Percentiles rank a stretch among this genome's conserved stretches.
phyloP scores from a whole-genome alignment of 1,284 basidiomycete species.

The Cryptococcus jaspeensis region DNA sequence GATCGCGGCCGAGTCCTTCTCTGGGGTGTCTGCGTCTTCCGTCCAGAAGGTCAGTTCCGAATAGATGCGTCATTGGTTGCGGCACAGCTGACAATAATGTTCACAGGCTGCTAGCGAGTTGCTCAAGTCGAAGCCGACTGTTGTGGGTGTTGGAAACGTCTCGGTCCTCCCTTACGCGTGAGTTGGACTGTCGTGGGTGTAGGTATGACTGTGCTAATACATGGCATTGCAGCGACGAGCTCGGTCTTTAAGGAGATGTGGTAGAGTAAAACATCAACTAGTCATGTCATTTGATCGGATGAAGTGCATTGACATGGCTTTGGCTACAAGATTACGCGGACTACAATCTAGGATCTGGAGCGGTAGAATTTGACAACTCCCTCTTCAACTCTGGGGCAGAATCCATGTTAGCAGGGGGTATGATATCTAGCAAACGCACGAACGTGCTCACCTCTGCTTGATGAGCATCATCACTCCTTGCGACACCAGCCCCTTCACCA shows the following conservation, averaged over 20 bases:
- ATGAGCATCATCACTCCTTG: constrained; percentile 51
- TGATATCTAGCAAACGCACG: background rate
- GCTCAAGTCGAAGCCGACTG: constrained; percentile 69
- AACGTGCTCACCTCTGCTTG: constrained; percentile 44
- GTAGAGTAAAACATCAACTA: constrained; percentile 3
- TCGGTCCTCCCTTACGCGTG: constrained; percentile 69
- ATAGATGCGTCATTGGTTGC: background rate
- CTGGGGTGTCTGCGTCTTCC: constrained; percentile 53
- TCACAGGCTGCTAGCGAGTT: constrained; percentile 41
- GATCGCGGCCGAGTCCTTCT: constrained; percentile 18
- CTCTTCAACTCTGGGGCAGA: constrained; percentile 30
- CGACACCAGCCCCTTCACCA: constrained; percentile 70
- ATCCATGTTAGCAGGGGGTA: no score
- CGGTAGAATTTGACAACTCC: constrained; percentile 18
- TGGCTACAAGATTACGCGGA: constrained; percentile 2
- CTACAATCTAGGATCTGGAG: constrained; percentile 6
- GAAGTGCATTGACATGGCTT: constrained; percentile 3
- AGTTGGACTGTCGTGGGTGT: constrained; percentile 19
- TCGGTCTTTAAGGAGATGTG: constrained; percentile 63
- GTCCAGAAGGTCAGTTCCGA: constrained; percentile 61
- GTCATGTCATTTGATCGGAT: constrained; percentile 6
- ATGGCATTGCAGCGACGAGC: constrained; percentile 60
- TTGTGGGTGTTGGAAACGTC: constrained; percentile 77
- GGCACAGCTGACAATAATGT: background rate
- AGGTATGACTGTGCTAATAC: background rate